phyloP scores from a whole-genome alignment of 257 asterid genomes.

The Nicotiana tabacum region DNA sequence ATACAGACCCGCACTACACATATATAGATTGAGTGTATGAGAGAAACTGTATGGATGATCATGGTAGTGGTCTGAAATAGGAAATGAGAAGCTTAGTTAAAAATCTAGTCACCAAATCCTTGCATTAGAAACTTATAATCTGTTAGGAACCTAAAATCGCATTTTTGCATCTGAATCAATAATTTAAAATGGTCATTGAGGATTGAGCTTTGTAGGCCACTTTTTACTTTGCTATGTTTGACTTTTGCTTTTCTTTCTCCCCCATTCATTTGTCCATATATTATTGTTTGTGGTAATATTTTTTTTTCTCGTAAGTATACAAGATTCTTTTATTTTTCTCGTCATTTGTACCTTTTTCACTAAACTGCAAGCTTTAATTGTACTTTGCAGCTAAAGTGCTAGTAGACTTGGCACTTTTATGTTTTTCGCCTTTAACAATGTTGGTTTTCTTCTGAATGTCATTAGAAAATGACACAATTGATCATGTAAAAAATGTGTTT shows the following conservation, averaged over 20 bases:
- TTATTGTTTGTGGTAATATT: neutral
- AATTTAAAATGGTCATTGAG: neutral
- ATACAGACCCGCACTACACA: neutral
- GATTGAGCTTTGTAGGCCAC: neutral
- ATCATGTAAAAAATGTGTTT: neutral
- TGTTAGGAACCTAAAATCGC: neutral
- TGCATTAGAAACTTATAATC: neutral
- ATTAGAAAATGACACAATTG: neutral
- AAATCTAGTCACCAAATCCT: neutral
- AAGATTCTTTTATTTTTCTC: neutral
- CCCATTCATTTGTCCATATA: neutral
- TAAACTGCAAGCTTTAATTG: neutral
- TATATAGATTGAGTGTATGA: neutral
- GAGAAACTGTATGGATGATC: neutral
- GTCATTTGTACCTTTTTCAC: neutral
- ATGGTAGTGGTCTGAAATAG: neutral
- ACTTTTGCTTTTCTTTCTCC: neutral
- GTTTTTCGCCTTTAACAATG: neutral
- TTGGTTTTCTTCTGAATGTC: neutral
- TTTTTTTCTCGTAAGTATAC: neutral
- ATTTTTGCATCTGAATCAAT: neutral
- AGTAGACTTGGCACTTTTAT: neutral
- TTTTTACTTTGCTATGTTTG: neutral
- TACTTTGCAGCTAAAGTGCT: neutral
- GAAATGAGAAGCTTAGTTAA: neutral